Evolutionary conservation across 768 basidiomycete genomes (phyloP).

Genomic region (Suillus hirtellus): DNA sequence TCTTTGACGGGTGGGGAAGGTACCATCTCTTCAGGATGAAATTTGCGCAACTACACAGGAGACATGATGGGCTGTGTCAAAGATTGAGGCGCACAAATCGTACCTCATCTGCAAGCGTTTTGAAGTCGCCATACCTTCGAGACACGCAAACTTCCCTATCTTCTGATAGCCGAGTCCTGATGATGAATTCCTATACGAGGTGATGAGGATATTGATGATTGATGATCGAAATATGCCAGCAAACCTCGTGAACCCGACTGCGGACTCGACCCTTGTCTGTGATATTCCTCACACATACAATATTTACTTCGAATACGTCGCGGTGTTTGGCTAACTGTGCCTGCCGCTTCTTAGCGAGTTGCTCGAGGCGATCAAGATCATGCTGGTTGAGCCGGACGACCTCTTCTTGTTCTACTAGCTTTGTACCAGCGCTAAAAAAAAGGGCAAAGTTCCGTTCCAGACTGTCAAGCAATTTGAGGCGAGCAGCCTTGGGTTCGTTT

Average conservation of each 20-base stretch:
- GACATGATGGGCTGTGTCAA: constrained; percentile 15
- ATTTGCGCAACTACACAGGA: constrained; percentile 70
- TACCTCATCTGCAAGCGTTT: constrained; percentile 82
- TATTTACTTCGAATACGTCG: constrained; percentile 84
- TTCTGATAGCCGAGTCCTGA: constrained; percentile 77
- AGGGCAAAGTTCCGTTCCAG: constrained; percentile 83
- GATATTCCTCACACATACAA: constrained; percentile 84
- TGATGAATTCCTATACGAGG: constrained; percentile 81
- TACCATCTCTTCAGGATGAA: constrained; percentile 80
- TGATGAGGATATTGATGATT: constrained; percentile 12
- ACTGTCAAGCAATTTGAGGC: constrained; percentile 71
- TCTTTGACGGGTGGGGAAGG: constrained; percentile 89
- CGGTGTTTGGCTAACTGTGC: constrained; percentile 46
- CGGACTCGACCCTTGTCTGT: constrained; percentile 83
- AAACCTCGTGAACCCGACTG: constrained; percentile 83
- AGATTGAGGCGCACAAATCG: constrained; percentile 17
- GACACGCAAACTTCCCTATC: constrained; percentile 84
- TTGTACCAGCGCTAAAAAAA: constrained; percentile 79
- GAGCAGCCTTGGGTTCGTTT: constrained; percentile 52
- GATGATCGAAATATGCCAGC: constrained; percentile 26
- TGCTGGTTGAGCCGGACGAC: constrained; percentile 85
- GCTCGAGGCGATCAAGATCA: constrained; percentile 80
- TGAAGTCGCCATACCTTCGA: constrained; percentile 94
- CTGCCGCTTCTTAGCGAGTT: constrained; percentile 63
- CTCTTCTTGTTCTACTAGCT: constrained; percentile 82